phyloP scores from a whole-genome alignment of 768 basidiomycete species.

The Amanita exitialis region DNA sequence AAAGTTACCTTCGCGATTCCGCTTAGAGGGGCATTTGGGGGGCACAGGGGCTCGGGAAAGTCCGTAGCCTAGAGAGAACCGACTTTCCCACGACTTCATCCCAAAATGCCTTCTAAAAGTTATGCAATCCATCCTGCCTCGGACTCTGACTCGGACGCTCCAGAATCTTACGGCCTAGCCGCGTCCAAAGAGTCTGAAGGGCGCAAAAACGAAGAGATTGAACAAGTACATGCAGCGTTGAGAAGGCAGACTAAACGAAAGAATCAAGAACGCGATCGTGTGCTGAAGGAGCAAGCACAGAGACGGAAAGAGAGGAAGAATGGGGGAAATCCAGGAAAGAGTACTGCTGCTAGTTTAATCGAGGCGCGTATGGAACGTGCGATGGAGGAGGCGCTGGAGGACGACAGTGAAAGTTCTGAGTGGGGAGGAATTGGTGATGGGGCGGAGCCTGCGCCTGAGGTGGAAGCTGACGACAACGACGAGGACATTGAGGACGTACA shows the following conservation, averaged over 20 bases:
- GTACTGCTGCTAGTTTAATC: neutral
- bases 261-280: constrained; percentile 2
- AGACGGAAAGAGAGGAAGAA: constrained; percentile 2
- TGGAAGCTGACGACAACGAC: neutral
- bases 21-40: too few relatives aligned
- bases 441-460: neutral
- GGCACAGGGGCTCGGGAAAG: too few relatives aligned
- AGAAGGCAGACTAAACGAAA: neutral
- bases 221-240: neutral
- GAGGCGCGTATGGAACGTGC: constrained; percentile 3
- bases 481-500: neutral
- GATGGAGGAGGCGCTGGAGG: constrained; percentile 2
- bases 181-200: neutral
- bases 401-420: neutral
- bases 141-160: neutral
- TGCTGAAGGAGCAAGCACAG: constrained; percentile 5
- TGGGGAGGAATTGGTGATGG: neutral
- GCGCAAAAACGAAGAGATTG: neutral
- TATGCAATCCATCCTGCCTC: neutral
- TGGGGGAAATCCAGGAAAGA: neutral
- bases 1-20: neutral
- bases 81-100: neutral
- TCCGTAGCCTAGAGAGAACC: neutral
- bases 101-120: neutral
- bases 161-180: constrained; percentile 1